Base-by-base conservation (phyloP, 352 stramenopile species). In the Globisporangium takayamanum region DNA sequence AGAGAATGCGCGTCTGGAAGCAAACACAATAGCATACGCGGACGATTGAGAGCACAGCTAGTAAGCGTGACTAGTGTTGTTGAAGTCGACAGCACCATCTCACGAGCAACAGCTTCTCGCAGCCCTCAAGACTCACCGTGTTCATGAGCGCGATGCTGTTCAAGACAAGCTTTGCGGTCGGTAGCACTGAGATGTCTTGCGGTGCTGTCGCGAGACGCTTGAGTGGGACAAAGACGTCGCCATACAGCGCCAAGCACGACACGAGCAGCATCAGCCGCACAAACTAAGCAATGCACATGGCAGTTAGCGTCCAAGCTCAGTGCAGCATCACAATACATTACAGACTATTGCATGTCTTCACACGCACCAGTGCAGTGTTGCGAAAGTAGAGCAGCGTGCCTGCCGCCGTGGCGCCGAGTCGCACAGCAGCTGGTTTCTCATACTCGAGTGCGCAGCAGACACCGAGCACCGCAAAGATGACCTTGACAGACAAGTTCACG, bases 361-460 rank as follows among this genome's bases (percentile, higher is more conserved):
- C 6, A 63, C 67, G 12, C 57, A 88, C 80, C 64, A 91, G 55
- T 15, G 59, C 64, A 33, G 70, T 77, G 51, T 68, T 89, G 60
- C 80, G 80, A 44, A 91, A 89, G 62, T 91, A 87, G 18, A 88
- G 47, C 46, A 89, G 53, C 28, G 71, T 52, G 5, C 57, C 60
- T 1, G 26, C 73, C 0, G 49, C 57, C 11, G 66, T 59, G 37
- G 67, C 77, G 0, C 57, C 68, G 12, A 84, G 54, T 3, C 80
- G 77, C 22, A 80, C 68, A 10, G 75, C 72, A 16, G 68, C 64
- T 0, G 78, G 68, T 48, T 89, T 89, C 0, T 89, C 66, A 48
- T 84, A 89, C 47, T 76, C 69, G 44, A 85, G 41, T 26, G 65
- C 62, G 28, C 71, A 77, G 54, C 53, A 62, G 2, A 70, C 48